Evolutionary conservation across 2,329 filamentous ascomycete species (phyloP).

Genomic region (Botrytis cinerea): DNA sequence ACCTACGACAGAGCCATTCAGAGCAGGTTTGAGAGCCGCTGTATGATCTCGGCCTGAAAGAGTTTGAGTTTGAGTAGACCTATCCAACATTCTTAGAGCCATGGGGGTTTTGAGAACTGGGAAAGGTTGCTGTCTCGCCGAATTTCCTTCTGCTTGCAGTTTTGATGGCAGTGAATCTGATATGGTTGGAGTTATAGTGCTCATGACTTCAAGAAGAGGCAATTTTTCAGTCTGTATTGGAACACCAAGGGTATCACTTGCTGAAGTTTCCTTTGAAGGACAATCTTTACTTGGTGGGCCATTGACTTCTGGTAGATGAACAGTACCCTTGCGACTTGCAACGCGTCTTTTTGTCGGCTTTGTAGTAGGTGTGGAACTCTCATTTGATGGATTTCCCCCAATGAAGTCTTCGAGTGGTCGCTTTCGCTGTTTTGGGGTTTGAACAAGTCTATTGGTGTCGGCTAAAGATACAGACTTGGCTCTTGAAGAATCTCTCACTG

Average conservation of each 20-base stretch:
- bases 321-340: conserved; percentile 8
- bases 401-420: background rate
- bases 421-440: background rate
- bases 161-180: conserved; percentile 32
- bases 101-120: conserved; percentile 19
- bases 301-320: background rate
- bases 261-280: background rate
- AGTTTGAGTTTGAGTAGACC: conserved; percentile 39
- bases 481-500: conserved; percentile 8
- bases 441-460: background rate
- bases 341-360: background rate
- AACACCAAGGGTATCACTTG: background rate
- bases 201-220: conserved; percentile 34
- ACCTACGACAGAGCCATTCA: background rate
- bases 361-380: background rate
- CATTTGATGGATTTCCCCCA: too few species aligned
- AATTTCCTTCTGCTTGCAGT: background rate
- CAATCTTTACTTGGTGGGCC: background rate
- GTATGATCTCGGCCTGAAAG: conserved; percentile 31
- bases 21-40: background rate
- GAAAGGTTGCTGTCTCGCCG: conserved; percentile 27
- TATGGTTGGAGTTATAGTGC: conserved; percentile 26
- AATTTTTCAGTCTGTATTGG: conserved; percentile 23
- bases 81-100: conserved; percentile 37
- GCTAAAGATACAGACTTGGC: background rate